phyloP scores from a whole-genome alignment of 139 green algal genomes.

The Chlamydomonas sp. region DNA sequence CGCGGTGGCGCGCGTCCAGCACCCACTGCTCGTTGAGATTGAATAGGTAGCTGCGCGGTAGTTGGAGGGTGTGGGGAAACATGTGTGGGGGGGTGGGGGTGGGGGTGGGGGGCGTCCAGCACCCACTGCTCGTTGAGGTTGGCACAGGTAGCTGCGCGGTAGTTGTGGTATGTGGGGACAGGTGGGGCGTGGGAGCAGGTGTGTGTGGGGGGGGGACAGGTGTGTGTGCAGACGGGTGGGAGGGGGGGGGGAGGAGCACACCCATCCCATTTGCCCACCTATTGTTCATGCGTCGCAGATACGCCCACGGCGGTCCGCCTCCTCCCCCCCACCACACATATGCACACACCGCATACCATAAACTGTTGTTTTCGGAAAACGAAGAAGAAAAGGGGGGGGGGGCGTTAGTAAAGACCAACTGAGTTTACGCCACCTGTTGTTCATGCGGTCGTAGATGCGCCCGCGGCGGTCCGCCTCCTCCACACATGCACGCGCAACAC shows the following conservation, averaged over 20 bases:
- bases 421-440: constrained; percentile 17
- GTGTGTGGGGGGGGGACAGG: too few species aligned
- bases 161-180: background rate
- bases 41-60: constrained; percentile 96
- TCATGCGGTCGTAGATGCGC: constrained; percentile 74
- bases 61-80: background rate
- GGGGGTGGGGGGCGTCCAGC: constrained; percentile 73
- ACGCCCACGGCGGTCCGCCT: constrained; percentile 80
- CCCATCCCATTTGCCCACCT: too few species aligned
- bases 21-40: constrained; percentile 80
- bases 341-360: too few species aligned
- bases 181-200: too few species aligned
- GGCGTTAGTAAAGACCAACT: too few species aligned
- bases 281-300: constrained; percentile 71
- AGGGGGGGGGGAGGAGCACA: too few species aligned
- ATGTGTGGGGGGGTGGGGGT: too few species aligned
- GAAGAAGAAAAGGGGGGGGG: too few species aligned
- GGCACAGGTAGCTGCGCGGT: background rate
- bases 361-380: too few species aligned
- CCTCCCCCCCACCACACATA: too few species aligned
- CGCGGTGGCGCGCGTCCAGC: constrained; percentile 66
- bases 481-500: too few species aligned
- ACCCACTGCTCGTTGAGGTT: constrained; percentile 79
- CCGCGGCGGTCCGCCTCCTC: constrained; percentile 80
- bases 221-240: too few species aligned